Evolutionary conservation across 2,329 filamentous ascomycete species (phyloP).

Genomic region (Orbilia ellipsospora): DNA sequence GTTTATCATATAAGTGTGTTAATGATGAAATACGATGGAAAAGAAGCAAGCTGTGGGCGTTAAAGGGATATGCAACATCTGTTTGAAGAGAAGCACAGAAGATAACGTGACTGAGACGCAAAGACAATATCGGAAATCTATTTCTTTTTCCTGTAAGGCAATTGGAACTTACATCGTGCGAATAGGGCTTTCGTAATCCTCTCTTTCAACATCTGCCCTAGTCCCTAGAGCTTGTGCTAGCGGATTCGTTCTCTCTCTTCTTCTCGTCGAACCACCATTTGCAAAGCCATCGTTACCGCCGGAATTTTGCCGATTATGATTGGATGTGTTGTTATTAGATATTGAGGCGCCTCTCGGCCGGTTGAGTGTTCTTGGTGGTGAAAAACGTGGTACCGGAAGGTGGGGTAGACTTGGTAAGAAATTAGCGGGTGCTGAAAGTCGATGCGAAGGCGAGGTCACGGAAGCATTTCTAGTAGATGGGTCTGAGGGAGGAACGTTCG

Average conservation of each 20-base stretch:
- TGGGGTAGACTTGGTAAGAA: constrained; percentile 47
- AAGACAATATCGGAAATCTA: not conserved
- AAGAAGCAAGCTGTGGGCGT: not conserved
- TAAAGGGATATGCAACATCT: not conserved
- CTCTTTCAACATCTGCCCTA: constrained; percentile 41
- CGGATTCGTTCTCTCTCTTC: constrained; percentile 42
- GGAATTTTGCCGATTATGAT: constrained; percentile 37
- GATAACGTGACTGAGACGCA: not conserved
- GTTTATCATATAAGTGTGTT: not conserved
- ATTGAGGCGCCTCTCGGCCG: constrained; percentile 35
- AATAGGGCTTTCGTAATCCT: constrained; percentile 51
- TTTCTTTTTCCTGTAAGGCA: too few relatives aligned
- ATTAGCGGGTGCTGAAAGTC: constrained; percentile 27
- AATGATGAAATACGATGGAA: not conserved
- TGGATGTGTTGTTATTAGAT: constrained; percentile 22
- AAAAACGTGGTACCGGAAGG: constrained; percentile 44
- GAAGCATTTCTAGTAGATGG: constrained; percentile 20
- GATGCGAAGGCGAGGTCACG: constrained; percentile 38
- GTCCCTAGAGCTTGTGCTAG: constrained; percentile 25
- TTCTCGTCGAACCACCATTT: constrained; percentile 8
- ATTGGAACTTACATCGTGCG: constrained; percentile 42
- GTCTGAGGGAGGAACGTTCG: constrained; percentile 17
- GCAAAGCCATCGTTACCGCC: constrained; percentile 32
- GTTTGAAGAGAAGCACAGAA: not conserved
- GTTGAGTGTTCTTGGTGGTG: constrained; percentile 37